Evolutionary conservation across 2,329 filamentous ascomycete genomes (phyloP).

Genomic region (Thermothelomyces thermophilus): DNA sequence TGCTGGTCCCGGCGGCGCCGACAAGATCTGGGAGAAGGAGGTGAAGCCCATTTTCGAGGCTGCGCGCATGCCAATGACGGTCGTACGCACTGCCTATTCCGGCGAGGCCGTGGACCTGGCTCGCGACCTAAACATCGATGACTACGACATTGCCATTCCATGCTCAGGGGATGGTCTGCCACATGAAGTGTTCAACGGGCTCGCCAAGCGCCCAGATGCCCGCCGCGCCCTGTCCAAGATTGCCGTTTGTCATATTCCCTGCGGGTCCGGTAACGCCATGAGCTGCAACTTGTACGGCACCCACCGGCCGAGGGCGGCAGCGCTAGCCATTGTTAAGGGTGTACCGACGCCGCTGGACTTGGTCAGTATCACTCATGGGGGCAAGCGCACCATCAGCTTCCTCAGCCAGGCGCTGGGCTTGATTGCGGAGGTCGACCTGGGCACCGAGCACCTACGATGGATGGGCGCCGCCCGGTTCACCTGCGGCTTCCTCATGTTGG

Average conservation of each 20-base stretch:
- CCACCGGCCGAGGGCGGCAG: slow-evolving; percentile 64
- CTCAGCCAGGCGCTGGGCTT: slow-evolving; percentile 86
- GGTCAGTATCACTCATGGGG: slow-evolving; percentile 78
- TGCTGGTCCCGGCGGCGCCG: slow-evolving; percentile 72
- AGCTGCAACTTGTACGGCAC: slow-evolving; percentile 84
- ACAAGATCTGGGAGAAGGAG: slow-evolving; percentile 65
- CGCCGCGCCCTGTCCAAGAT: slow-evolving; percentile 65
- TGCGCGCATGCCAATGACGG: slow-evolving; percentile 68
- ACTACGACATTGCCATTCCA: slow-evolving; percentile 77
- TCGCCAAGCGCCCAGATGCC: slow-evolving; percentile 72
- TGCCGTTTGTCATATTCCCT: slow-evolving; percentile 81
- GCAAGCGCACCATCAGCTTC: slow-evolving; percentile 71
- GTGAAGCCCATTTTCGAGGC: slow-evolving; percentile 78
- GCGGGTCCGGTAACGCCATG: slow-evolving; percentile 91
- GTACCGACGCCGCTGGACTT: slow-evolving; percentile 78
- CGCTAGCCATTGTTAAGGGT: slow-evolving; percentile 81
- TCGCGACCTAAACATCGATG: slow-evolving; percentile 66
- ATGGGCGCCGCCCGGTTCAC: slow-evolving; percentile 85
- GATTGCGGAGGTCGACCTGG: slow-evolving; percentile 82
- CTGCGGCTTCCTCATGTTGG: slow-evolving; percentile 70
- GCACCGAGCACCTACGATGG: slow-evolving; percentile 86
- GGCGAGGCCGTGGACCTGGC: slow-evolving; percentile 77
- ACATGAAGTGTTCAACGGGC: slow-evolving; percentile 90
- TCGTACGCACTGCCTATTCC: slow-evolving; percentile 61
- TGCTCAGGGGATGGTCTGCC: slow-evolving; percentile 90